Evolutionary conservation across 139 green algal genomes (phyloP).

Genomic region (Picochlorum sp.): DNA sequence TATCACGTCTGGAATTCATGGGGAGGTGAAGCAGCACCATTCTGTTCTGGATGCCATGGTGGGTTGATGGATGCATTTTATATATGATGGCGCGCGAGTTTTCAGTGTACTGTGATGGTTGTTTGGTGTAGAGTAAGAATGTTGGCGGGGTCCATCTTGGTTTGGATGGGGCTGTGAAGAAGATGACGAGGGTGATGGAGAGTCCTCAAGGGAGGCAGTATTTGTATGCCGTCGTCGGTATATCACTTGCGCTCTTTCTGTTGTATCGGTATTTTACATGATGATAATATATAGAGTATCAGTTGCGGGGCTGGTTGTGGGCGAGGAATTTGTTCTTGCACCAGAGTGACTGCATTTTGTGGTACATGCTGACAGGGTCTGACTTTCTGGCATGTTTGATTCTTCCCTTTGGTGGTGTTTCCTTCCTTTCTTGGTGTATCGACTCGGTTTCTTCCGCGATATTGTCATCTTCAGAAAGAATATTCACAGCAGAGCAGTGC

Average conservation of each 20-base stretch:
- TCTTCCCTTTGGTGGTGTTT: too few species aligned
- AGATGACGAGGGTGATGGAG: constrained; percentile 50
- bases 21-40: constrained; percentile 52
- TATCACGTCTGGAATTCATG: constrained; percentile 51
- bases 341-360: constrained; percentile 6
- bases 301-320: not conserved
- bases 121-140: not conserved
- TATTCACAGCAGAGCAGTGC: too few species aligned
- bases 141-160: constrained; percentile 41
- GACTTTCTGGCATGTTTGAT: too few species aligned
- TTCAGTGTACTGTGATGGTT: not conserved
- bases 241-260: constrained; percentile 38
- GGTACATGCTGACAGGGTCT: not conserved
- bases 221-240: constrained; percentile 25
- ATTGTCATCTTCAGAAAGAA: too few species aligned
- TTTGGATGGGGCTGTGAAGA: constrained; percentile 40
- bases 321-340: constrained; percentile 7
- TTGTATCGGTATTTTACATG: constrained; percentile 34
- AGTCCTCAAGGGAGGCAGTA: constrained; percentile 38
- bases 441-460: too few species aligned
- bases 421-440: too few species aligned
- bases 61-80: not conserved
- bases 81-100: not conserved
- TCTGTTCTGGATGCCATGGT: constrained; percentile 55
- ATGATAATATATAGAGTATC: not conserved